Conservation (phyloP, 2,329 filamentous ascomycete genomes). For the Aspergillus pseudoviridinutans region DNA sequence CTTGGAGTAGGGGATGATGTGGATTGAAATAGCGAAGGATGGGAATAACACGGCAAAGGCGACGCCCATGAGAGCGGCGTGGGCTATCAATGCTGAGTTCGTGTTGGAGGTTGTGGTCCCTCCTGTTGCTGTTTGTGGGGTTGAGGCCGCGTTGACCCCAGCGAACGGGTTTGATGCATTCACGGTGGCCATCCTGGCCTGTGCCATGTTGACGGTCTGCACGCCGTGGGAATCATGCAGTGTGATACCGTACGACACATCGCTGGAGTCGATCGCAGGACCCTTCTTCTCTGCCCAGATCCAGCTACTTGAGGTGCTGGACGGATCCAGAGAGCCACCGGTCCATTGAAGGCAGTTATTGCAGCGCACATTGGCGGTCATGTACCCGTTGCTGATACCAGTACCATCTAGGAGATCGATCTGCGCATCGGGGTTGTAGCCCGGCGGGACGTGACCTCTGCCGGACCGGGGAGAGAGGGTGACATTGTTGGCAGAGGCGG, state of each 20-base stretch:
- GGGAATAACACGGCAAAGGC: slow-evolving; percentile 41
- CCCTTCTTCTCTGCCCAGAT: slow-evolving; percentile 28
- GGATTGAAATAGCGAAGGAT: slow-evolving; percentile 28
- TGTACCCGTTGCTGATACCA: slow-evolving; percentile 49
- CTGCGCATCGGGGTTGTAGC: slow-evolving; percentile 41
- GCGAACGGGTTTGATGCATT: not conserved
- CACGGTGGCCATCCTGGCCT: not conserved
- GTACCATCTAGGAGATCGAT: slow-evolving; percentile 57
- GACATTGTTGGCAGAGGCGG: slow-evolving; percentile 52
- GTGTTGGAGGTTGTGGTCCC: not conserved
- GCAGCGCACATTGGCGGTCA: slow-evolving; percentile 57
- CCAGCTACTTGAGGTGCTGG: slow-evolving; percentile 21
- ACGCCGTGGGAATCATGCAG: slow-evolving; percentile 23
- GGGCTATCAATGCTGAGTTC: slow-evolving; percentile 10
- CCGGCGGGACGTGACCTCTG: slow-evolving; percentile 47
- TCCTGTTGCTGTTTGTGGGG: not conserved
- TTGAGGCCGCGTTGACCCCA: not conserved
- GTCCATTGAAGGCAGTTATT: slow-evolving; percentile 25
- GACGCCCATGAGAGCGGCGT: slow-evolving; percentile 35
- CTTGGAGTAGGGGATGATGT: slow-evolving; percentile 36
- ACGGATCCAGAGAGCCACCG: slow-evolving; percentile 12
- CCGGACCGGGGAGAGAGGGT: slow-evolving; percentile 58
- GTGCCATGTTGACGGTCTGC: not conserved
- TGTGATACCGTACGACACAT: slow-evolving; percentile 12
- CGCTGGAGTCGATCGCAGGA: slow-evolving; percentile 16